Evolutionary conservation across 176 grass and related monocot genomes (phyloP), one percentile per base, ranked within the genome.

Genomic region (Phoenix dactylifera): DNA sequence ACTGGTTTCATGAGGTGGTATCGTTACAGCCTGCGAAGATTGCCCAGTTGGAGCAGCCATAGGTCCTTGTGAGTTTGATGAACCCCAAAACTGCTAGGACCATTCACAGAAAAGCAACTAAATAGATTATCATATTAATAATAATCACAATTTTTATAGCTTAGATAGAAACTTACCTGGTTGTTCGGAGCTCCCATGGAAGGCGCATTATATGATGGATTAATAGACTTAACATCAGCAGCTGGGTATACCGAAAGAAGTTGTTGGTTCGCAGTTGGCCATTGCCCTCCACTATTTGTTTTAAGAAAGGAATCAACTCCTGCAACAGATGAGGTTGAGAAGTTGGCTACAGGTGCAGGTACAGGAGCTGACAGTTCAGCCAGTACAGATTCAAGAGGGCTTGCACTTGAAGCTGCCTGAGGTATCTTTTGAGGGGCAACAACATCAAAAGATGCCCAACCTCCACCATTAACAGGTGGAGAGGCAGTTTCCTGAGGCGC

Each of bases 371-470:
- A 53, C 65, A 61, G 55, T 14, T 77, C 73, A 32, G 56, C n/a
- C 20, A 70, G 17, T 51, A 63, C 24, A 54, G 65, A 39, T 50
- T 87, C 70, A 57, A 61, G 32, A 74, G 65, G 73, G 54, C 58
- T 78, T 66, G 52, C 25, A 63, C 12, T 59, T 65, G 74, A 74
- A 60, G 58, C 23, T 7, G 54, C 26, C 57, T 69, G 51, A 19
- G 62, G 22, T 18, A 1, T 22, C 24, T 78, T 76, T 71, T 49
- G 44, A 59, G 70, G 55, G 54, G n/a, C 55, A 57, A 53, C 55
- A 17, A 58, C 72, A 74, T 87, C 84, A 67, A 87, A 82, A 65
- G 79, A 82, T 64, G 84, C 84, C 84, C 84, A 87, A 24, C 79
- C 79, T 53, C 80, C 71, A 63, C 81, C 75, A 7, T 53, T 56